Evolutionary conservation across 305 asterid genomes (phyloP).

Genomic region (Rubia peregrina): DNA sequence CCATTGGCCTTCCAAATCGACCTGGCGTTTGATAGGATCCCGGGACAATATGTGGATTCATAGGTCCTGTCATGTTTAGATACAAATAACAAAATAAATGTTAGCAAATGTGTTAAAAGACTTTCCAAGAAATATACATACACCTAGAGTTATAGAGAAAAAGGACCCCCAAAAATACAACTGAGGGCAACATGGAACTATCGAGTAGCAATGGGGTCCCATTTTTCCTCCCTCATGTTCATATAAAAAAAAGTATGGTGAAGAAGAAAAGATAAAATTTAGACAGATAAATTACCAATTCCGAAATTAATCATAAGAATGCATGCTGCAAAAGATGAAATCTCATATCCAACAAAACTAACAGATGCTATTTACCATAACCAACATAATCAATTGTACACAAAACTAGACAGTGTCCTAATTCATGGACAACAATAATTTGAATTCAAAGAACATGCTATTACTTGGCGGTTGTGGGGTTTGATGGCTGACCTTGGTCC

Average conservation of each 20-base stretch:
- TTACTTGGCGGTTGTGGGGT: constrained; percentile 56
- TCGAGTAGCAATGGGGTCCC: neutral
- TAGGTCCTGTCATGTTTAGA: constrained; percentile 34
- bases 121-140: neutral
- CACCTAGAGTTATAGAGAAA: neutral
- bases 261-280: neutral
- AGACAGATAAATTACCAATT: neutral
- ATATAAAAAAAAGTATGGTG: neutral
- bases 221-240: neutral
- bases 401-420: neutral
- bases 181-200: neutral
- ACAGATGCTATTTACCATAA: neutral
- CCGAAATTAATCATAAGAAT: neutral
- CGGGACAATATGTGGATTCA: constrained; percentile 21
- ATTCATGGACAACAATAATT: neutral
- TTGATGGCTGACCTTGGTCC: constrained; percentile 42
- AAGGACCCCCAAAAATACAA: neutral
- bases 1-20: constrained; percentile 27
- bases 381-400: neutral
- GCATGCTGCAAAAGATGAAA: constrained; percentile 1
- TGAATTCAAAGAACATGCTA: constrained; percentile 17
- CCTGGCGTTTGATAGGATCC: constrained; percentile 27
- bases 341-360: neutral
- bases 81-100: neutral
- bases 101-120: neutral